A percentile compares a stretch with the other conserved stretches of the same genome.
phyloP scores from a whole-genome alignment of 1,284 basidiomycete genomes.

The Malassezia equina region DNA sequence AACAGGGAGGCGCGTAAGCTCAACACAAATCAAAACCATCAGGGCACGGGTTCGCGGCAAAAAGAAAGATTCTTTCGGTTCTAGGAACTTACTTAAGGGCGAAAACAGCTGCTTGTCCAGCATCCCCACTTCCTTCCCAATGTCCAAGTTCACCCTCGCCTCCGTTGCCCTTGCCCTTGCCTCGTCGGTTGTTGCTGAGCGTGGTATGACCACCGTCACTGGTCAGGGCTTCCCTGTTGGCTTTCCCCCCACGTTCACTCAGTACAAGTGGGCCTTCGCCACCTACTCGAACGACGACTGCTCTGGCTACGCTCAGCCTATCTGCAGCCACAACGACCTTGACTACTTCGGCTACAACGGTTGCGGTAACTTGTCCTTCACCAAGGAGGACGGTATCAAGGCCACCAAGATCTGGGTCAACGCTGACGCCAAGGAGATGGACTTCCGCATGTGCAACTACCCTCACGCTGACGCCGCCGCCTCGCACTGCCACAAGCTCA shows the following conservation, averaged over 20 bases:
- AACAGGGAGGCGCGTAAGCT: not conserved
- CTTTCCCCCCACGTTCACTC: not conserved
- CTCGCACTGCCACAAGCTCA: not conserved
- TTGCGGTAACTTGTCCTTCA: not conserved
- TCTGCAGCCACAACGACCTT: not conserved
- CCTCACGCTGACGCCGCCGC: not conserved
- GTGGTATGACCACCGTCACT: not conserved
- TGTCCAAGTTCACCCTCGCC: not conserved
- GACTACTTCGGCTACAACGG: not conserved
- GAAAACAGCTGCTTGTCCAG: no score
- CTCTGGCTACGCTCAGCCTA: not conserved
- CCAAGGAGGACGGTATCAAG: not conserved
- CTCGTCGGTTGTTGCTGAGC: not conserved
- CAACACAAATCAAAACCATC: not conserved
- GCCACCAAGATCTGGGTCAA: not conserved
- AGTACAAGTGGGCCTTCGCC: not conserved
- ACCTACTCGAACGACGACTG: not conserved
- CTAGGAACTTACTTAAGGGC: not conserved
- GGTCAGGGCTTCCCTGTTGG: not conserved
- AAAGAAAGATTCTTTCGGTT: not conserved
- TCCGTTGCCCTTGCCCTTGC: not conserved
- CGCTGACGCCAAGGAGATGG: not conserved
- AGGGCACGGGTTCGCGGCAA: not conserved
- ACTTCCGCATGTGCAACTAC: not conserved
- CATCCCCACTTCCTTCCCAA: no score